These are phyloP conservation scores for Neurospora hispaniola DNA, from an alignment of 495 filamentous ascomycete species.

Conservation along the genomic window DNA sequence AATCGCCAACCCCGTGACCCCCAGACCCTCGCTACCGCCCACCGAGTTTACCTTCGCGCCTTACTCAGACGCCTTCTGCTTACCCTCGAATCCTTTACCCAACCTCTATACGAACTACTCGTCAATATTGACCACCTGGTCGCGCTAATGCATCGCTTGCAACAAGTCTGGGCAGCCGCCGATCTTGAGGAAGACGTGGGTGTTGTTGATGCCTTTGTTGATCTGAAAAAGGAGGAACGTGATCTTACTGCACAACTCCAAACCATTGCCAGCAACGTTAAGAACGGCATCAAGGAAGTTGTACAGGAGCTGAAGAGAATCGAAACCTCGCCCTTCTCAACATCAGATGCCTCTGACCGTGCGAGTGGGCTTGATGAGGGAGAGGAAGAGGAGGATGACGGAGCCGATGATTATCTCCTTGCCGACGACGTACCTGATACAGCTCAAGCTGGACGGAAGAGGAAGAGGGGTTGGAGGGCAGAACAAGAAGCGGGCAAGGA, in stretches of 20 bases:
- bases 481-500: conserved; percentile 5
- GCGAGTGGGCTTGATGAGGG: conserved; percentile 9
- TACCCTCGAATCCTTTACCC: conserved; percentile 56
- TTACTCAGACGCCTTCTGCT: conserved; percentile 62
- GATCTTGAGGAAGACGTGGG: conserved; percentile 72
- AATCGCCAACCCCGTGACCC: conserved; percentile 50
- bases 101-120: conserved; percentile 58
- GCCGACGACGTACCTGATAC: background rate
- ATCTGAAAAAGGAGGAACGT: conserved; percentile 57
- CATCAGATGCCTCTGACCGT: background rate
- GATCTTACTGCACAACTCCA: conserved; percentile 50
- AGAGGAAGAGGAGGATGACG: conserved; percentile 10
- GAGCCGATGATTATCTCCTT: conserved; percentile 10
- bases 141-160: conserved; percentile 59
- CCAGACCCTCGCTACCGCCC: conserved; percentile 69
- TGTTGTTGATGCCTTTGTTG: conserved; percentile 60
- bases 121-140: conserved; percentile 66
- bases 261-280: conserved; percentile 40
- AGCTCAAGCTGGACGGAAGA: background rate
- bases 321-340: conserved; percentile 5
- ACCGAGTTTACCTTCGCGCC: conserved; percentile 60
- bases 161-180: conserved; percentile 57
- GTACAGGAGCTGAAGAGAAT: conserved; percentile 40
- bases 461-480: background rate
- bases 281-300: conserved; percentile 51